Base-by-base conservation (phyloP, 1,284 basidiomycete genomes). In the Cyathus olla region DNA sequence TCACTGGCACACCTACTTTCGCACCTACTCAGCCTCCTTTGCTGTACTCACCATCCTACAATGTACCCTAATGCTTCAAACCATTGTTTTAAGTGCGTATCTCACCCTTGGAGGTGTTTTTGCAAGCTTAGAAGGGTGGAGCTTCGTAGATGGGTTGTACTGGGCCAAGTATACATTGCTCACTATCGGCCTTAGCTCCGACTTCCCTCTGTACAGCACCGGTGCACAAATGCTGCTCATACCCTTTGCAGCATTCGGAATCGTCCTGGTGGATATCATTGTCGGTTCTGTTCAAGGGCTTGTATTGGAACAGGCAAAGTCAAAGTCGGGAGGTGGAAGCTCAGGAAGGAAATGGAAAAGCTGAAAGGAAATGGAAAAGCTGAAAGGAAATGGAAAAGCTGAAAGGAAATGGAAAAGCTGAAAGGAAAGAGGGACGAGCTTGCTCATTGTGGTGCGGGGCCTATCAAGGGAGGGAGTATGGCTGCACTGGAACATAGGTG, bases 121-220 rank as follows among this genome's bases (percentile, higher is more conserved):
- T 57, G 59, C 76, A 8, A 50, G 56, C 1, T 60, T 79, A 21
- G 76, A 81, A 56, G 67, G 66, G 3, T 80, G 79, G 79, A 55
- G 65, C 26, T 83, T 75, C 58, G 63, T 75, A 24, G 76, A 81
- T 51, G 79, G 70, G 2, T 57, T 83, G 1, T 81, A 80, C 60
- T 81, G 78, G 78, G 78, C 76, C 2, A 76, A 80, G 55, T 83
- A 81, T 59, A 80, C 80, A 1, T 68, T 81, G 21, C 64, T 81
- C 27, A 81, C 79, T 0, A 76, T 80, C 49, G 79, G 80, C 0
- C 66, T 81, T 3, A 80, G 80, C 4, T 69, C 75, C 2, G 80
- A 80, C 62, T 81, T 80, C 55, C 76, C 77, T 2, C 67, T 76
- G 0, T 59, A 57, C 17, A 74, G 62, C 3, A 69, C 70, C 3